Evolutionary conservation across 345 rosid species (phyloP).

Genomic region (Tarenaya hassleriana): DNA sequence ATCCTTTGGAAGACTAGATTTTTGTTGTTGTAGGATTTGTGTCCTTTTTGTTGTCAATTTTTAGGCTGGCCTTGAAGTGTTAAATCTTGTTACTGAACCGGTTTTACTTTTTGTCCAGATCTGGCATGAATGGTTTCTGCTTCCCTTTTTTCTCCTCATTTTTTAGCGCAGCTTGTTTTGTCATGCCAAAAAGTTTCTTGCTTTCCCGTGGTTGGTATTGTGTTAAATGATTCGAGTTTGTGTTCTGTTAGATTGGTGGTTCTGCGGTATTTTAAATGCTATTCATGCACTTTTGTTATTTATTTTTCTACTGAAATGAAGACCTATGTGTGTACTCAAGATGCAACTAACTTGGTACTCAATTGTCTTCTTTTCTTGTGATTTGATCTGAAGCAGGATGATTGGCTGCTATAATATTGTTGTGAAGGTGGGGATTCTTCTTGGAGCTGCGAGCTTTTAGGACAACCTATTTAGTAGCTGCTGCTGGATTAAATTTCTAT

Average conservation of each 20-base stretch:
- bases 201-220: not conserved
- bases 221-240: not conserved
- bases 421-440: conserved; percentile 24
- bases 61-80: not conserved
- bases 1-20: not conserved
- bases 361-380: conserved; percentile 4
- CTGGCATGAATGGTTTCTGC: not conserved
- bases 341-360: not conserved
- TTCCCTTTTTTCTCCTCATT: not conserved
- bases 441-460: conserved; percentile 16
- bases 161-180: not conserved
- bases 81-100: no score
- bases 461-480: conserved; percentile 25
- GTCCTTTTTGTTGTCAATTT: not conserved
- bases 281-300: no score
- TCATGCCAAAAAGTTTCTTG: not conserved
- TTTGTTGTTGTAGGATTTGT: not conserved
- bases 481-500: conserved; percentile 23
- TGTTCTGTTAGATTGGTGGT: not conserved
- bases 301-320: no score
- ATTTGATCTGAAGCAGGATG: conserved; percentile 49
- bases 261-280: no score
- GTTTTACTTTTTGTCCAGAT: conserved; percentile 9
- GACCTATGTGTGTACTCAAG: no score
- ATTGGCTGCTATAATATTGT: conserved; percentile 22